A percentile compares a stretch with the other conserved stretches of the same genome.
phyloP scores from a whole-genome alignment of 805 yeast species.

The Candida rishiriensis region DNA sequence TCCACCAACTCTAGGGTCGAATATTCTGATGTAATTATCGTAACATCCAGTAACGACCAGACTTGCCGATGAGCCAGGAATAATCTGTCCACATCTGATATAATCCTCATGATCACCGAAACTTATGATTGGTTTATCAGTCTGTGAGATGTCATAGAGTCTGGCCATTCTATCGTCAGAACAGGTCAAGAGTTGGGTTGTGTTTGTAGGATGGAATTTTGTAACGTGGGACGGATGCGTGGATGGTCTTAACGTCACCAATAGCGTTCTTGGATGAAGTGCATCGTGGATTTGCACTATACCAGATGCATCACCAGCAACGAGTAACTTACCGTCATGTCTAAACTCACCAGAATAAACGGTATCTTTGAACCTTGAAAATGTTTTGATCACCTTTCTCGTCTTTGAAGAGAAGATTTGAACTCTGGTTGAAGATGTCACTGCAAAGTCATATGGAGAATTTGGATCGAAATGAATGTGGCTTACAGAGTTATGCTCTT shows the following conservation, averaged over 20 bases:
- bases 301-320: conserved; percentile 95
- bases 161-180: conserved; percentile 88
- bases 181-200: conserved; percentile 76
- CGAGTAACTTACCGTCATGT: conserved; percentile 83
- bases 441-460: conserved; percentile 87
- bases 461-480: conserved; percentile 85
- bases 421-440: conserved; percentile 85
- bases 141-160: conserved; percentile 81
- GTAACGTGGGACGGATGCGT: conserved; percentile 90
- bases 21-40: conserved; percentile 80
- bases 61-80: conserved; percentile 58
- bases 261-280: conserved; percentile 61
- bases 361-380: conserved; percentile 82
- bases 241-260: conserved; percentile 79
- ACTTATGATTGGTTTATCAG: conserved; percentile 64
- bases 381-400: conserved; percentile 82
- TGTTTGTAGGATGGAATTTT: conserved; percentile 76
- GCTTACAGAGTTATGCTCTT: conserved; percentile 88
- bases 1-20: conserved; percentile 64
- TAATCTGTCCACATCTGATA: conserved; percentile 74
- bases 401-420: conserved; percentile 94
- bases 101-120: conserved; percentile 82
- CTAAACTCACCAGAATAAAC: conserved; percentile 91
- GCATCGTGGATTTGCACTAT: conserved; percentile 88
- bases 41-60: conserved; percentile 90